These are phyloP conservation scores for Ganoderma resinaceum DNA, from an alignment of 1,284 basidiomycete species.

Conservation along the genomic window DNA sequence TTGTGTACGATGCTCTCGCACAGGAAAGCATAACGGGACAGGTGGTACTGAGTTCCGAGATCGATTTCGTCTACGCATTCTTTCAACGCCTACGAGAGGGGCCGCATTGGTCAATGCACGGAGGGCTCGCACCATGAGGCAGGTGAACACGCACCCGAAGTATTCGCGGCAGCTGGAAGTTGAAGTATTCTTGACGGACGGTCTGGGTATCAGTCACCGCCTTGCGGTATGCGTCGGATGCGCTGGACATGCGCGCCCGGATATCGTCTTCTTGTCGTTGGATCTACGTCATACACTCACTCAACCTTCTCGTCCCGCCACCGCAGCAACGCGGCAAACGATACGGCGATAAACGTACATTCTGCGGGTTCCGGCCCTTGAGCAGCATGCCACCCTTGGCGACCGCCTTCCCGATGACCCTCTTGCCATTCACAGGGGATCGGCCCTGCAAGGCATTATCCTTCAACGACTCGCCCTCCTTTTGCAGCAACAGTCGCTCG, in stretches of 20 bases:
- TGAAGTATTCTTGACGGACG: slow-evolving; percentile 96
- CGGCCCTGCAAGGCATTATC: slow-evolving; percentile 77
- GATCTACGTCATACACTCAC: slow-evolving; percentile 59
- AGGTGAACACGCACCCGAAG: slow-evolving; percentile 70
- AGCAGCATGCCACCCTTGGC: slow-evolving; percentile 90
- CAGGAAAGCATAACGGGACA: slow-evolving; percentile 93
- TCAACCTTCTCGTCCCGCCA: neutral
- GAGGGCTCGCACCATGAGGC: neutral
- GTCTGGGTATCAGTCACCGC: slow-evolving; percentile 91
- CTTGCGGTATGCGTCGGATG: slow-evolving; percentile 91
- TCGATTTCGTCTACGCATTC: slow-evolving; percentile 97
- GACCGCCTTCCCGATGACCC: slow-evolving; percentile 86
- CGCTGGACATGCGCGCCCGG: slow-evolving; percentile 81
- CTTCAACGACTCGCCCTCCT: slow-evolving; percentile 91
- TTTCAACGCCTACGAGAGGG: slow-evolving; percentile 77
- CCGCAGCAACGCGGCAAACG: neutral
- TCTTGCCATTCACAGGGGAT: slow-evolving; percentile 68
- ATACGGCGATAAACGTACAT: slow-evolving; percentile 56
- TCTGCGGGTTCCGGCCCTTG: slow-evolving; percentile 94
- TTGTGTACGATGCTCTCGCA: slow-evolving; percentile 91
- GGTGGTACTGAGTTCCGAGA: slow-evolving; percentile 95
- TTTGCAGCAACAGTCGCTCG: slow-evolving; percentile 91
- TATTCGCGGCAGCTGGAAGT: slow-evolving; percentile 94
- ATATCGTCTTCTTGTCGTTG: slow-evolving; percentile 96
- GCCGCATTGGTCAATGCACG: slow-evolving; percentile 7